These are phyloP conservation scores for Solanum ahanhuiri DNA, from an alignment of 257 asterid species.

Conservation along the genomic window DNA sequence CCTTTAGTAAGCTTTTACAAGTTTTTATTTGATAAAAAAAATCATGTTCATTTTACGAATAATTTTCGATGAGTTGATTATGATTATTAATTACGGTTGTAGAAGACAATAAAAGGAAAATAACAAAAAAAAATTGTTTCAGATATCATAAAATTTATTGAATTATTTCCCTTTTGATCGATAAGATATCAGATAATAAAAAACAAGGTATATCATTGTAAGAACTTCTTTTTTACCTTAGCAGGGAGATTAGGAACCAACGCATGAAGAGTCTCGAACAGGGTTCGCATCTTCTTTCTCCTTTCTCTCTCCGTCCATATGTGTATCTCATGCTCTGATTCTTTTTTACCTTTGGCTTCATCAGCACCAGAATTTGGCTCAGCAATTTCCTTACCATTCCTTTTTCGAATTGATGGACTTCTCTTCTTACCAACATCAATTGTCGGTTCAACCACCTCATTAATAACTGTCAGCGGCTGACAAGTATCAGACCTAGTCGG, in stretches of 20 bases:
- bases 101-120: too few species aligned
- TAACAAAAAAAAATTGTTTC: background rate
- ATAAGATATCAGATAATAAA: background rate
- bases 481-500: background rate
- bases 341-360: conserved; percentile 12
- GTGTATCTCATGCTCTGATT: conserved; percentile 54
- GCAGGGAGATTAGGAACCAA: conserved; percentile 76
- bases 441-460: conserved; percentile 6
- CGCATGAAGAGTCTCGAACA: conserved; percentile 63
- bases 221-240: conserved; percentile 35
- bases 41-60: background rate
- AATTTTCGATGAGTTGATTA: background rate
- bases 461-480: background rate
- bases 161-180: too few species aligned
- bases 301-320: conserved; percentile 81
- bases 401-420: background rate
- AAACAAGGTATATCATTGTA: background rate
- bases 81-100: background rate
- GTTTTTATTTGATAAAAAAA: background rate
- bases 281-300: conserved; percentile 78
- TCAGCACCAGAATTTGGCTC: background rate
- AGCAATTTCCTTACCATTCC: background rate
- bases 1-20: background rate
- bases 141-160: background rate
- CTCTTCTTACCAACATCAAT: conserved; percentile 7